phyloP scores from a whole-genome alignment of 2,329 filamentous ascomycete genomes.

The Fusarium mundagurra region DNA sequence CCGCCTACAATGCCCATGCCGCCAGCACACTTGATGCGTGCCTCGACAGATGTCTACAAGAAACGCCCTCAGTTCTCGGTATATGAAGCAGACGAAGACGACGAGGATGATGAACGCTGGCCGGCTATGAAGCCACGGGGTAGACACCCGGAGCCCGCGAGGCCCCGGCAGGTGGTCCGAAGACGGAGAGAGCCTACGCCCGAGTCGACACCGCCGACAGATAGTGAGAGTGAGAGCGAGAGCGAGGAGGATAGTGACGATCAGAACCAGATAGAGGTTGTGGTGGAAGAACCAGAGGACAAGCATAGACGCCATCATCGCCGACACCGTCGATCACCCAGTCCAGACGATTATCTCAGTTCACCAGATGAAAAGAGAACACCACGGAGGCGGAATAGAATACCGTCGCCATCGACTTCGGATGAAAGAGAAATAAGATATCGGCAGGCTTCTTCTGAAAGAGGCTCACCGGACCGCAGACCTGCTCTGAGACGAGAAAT shows the following conservation, averaged over 20 bases:
- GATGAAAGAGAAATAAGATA: constrained; percentile 42
- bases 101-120: constrained; percentile 30
- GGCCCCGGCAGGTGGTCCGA: constrained; percentile 26
- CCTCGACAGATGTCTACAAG: constrained; percentile 46
- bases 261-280: constrained; percentile 36
- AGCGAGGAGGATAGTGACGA: constrained; percentile 29
- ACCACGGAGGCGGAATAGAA: constrained; percentile 35
- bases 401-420: constrained; percentile 34
- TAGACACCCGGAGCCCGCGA: constrained; percentile 28
- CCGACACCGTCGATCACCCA: constrained; percentile 31
- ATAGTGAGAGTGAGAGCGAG: constrained; percentile 25
- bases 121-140: constrained; percentile 33
- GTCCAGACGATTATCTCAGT: constrained; percentile 42
- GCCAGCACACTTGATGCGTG: constrained; percentile 41
- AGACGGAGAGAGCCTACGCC: constrained; percentile 33
- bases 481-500: constrained; percentile 43
- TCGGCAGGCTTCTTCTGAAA: constrained; percentile 42
- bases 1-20: constrained; percentile 44
- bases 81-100: constrained; percentile 42
- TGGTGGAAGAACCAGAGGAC: constrained; percentile 45
- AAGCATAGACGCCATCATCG: constrained; percentile 29
- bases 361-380: constrained; percentile 41
- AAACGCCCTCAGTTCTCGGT: constrained; percentile 43
- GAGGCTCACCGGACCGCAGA: constrained; percentile 42
- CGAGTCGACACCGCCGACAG: constrained; percentile 31